Base-by-base conservation (phyloP, 768 basidiomycete genomes). In the Tephrocybe sp. region DNA sequence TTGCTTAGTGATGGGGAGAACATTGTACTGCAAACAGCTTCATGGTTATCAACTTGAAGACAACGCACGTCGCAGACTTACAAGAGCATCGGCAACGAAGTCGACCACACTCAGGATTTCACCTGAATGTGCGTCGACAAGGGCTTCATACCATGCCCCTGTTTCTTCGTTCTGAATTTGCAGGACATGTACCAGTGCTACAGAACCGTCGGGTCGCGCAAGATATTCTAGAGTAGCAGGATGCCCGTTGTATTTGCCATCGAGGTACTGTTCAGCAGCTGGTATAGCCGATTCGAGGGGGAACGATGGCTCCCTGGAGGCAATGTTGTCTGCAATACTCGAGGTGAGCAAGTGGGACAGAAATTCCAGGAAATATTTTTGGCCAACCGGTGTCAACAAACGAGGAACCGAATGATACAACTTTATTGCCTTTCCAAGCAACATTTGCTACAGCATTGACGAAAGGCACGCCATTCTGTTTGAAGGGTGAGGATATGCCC, bases 61-160 rank as follows among this genome's bases (percentile, higher is more conserved):
- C 29, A 3, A 29, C 30, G 27, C 15, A 18, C 25, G 47, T 15
- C 19, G 13, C 9, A 43, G 8, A 63, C 65, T 55, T 38, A 74
- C 70, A 9, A 72, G 61, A 19, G 70, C 70, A 55, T 72, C 64
- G 19, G 69, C 55, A 22, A 76, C 78, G 62, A 80, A 81, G 59
- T 83, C 79, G 41, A 73, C 75, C 18, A 78, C 69, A 22, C 71
- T 68, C 11, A 79, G 63, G 40, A 82, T 56, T 34, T 76, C 70
- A 6, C 77, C 76, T 18, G 72, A 66, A 50, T 77, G 75, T 10
- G 77, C 80, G 52, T 81, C 79, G 50, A 83, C 72, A 54, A 76
- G 79, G 3, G 79, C 80, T 64, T 84, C 79, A 54, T 71, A 73
- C 77, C 78, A 83, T 15, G 73, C 69, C 46, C 76, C 64, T 7